Evolutionary conservation across 768 basidiomycete species (phyloP).

Genomic region (Auriscalpium vulgare): DNA sequence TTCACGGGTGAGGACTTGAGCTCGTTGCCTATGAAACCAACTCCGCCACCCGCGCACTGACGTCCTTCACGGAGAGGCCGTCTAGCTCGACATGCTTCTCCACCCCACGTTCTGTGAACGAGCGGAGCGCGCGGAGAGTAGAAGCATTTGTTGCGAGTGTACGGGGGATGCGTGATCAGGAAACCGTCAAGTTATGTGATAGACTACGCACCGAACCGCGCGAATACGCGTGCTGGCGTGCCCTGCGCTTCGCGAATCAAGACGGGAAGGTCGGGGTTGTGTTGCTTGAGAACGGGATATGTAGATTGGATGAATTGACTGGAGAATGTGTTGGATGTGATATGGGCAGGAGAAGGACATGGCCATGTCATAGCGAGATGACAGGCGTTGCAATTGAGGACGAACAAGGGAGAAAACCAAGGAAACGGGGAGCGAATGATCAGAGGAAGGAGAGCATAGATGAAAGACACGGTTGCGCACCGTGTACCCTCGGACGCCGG

Average conservation of each 20-base stretch:
- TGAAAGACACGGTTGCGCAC: constrained; percentile 30
- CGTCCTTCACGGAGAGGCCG: constrained; percentile 62
- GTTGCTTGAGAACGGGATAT: constrained; percentile 69
- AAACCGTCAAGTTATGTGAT: not conserved
- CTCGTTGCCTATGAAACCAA: constrained; percentile 29
- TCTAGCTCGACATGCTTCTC: constrained; percentile 80
- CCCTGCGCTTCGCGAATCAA: constrained; percentile 74
- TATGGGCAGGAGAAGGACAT: no score
- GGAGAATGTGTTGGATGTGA: not conserved
- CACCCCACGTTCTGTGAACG: constrained; percentile 58
- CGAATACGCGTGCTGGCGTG: constrained; percentile 78
- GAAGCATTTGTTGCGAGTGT: no score
- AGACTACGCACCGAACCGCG: constrained; percentile 64
- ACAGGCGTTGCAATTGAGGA: no score
- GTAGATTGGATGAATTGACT: constrained; percentile 76
- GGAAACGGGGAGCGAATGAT: not conserved
- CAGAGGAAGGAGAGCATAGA: not conserved
- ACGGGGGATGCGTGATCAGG: not conserved
- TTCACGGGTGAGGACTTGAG: no score
- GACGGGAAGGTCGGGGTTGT: constrained; percentile 82
- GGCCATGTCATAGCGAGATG: no score
- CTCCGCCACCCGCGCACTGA: constrained; percentile 61
- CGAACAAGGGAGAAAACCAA: not conserved
- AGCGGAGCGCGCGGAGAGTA: not conserved
- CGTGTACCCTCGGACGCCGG: constrained; percentile 72